Base-by-base conservation (phyloP, 306 rosid species). In the Quillaja saponaria region DNA sequence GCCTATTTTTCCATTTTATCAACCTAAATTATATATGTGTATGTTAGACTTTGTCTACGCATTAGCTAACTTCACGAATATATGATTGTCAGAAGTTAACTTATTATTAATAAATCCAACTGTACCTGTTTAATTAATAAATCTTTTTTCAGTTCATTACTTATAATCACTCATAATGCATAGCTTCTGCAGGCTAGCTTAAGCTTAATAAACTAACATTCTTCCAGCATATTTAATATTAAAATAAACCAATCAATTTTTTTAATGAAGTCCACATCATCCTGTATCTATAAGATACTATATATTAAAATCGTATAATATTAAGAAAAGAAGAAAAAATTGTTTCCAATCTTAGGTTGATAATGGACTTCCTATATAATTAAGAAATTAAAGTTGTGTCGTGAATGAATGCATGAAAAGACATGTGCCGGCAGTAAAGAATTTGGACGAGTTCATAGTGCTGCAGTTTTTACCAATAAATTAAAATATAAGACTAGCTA, bases 381-480 rank as follows among this genome's bases (percentile, higher is more conserved):
- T n/a, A 47, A 34, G 48, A 55, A 61, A 51, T 34, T 49, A 61
- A 48, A n/a, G n/a, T n/a, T 55, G 8, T 35, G 8, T 13, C 7
- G 13, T 33, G 63, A 62, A 51, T 16, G 49, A 66, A 21, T 55
- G 59, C 55, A 42, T 9, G 55, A 25, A 25, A 54, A 45, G 45
- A 54, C 47, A 31, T 38, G 58, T n/a, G 75, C 58, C 55, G 68
- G 65, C 69, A 52, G 6, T 55, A 39, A 66, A 67, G 33, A 52
- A 66, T 13, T 34, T 49, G 59, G 74, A 69, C 77, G 50, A 69
- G 31, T 55, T 47, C 65, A 73, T 48, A 34, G 9, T 46, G 44
- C 69, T 64, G 56, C n/a, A n/a, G n/a, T n/a, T 25, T 25, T 1
- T 25, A 25, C 4, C 31, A 25, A 25, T 25, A 1, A 25, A 25